Evolutionary conservation across 2,329 filamentous ascomycete genomes (phyloP).

Genomic region (Grosmannia penicillata): DNA sequence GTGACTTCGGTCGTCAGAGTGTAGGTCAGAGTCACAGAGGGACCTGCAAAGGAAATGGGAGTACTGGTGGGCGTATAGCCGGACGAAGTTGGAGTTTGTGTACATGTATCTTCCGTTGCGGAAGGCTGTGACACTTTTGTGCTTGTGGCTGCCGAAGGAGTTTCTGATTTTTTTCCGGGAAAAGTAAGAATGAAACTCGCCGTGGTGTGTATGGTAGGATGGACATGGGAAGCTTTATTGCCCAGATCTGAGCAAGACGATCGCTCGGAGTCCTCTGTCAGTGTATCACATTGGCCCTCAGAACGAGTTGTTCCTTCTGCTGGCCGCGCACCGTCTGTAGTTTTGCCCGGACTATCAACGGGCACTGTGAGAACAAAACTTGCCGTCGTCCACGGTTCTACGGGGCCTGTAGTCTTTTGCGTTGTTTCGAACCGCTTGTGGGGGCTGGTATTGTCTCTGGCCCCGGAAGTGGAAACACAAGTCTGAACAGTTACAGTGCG

Average conservation of each 20-base stretch:
- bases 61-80: background rate
- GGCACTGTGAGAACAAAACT: slow-evolving; percentile 9
- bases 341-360: background rate
- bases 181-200: slow-evolving; percentile 5
- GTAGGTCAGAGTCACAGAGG: slow-evolving; percentile 3
- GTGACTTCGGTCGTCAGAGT: slow-evolving; percentile 4
- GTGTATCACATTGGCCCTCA: too few relatives aligned
- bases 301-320: too few relatives aligned
- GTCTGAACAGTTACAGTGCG: too few relatives aligned
- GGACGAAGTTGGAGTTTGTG: too few relatives aligned
- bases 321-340: too few relatives aligned
- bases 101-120: too few relatives aligned
- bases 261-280: too few relatives aligned
- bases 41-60: background rate
- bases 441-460: too few relatives aligned
- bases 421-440: background rate
- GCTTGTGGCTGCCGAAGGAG: background rate
- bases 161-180: background rate
- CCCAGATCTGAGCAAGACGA: background rate
- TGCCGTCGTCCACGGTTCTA: too few relatives aligned
- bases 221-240: too few relatives aligned
- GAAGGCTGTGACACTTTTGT: too few relatives aligned
- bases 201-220: background rate
- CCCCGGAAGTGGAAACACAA: too few relatives aligned
- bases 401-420: background rate